Evolutionary conservation across 192 early-diverging fungal species (phyloP).

Genomic region (Gonapodya sp.): DNA sequence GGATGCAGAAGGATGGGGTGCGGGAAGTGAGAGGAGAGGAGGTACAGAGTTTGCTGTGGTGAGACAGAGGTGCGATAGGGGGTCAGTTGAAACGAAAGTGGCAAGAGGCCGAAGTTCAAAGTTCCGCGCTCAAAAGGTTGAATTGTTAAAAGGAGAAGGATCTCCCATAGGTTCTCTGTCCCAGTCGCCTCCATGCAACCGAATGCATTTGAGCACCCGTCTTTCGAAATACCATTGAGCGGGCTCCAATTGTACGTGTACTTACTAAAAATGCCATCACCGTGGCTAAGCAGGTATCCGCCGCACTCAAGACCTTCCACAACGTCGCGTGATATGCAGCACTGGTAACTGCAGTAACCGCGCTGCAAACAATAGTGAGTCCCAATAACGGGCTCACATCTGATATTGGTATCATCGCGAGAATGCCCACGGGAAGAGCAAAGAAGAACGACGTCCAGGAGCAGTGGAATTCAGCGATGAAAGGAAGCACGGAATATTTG

Average conservation of each 20-base stretch:
- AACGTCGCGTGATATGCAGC: constrained; percentile 35
- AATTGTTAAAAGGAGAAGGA: too few relatives aligned
- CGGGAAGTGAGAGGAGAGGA: neutral
- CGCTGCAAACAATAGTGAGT: constrained; percentile 25
- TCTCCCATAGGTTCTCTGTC: too few relatives aligned
- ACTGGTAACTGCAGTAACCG: constrained; percentile 26
- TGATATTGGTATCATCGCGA: constrained; percentile 24
- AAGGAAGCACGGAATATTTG: constrained; percentile 25
- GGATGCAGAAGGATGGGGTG: constrained; percentile 17
- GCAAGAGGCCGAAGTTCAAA: constrained; percentile 1
- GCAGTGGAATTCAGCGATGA: constrained; percentile 38
- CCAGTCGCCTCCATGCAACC: too few relatives aligned
- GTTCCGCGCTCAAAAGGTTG: too few relatives aligned
- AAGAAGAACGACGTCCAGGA: constrained; percentile 39
- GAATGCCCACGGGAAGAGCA: constrained; percentile 27
- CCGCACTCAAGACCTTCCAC: constrained; percentile 31
- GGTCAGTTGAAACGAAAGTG: constrained; percentile 18
- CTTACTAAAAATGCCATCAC: constrained; percentile 22
- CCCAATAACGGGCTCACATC: constrained; percentile 24
- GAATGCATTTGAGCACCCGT: too few relatives aligned
- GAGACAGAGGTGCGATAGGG: neutral
- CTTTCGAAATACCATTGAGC: too few relatives aligned
- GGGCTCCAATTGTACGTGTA: neutral
- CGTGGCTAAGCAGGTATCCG: constrained; percentile 31
- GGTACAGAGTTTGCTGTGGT: neutral